Evolutionary conservation across 2,329 filamentous ascomycete species (phyloP), one percentile per base, ranked within the genome.

Genomic region (Talaromyces islandicus): DNA sequence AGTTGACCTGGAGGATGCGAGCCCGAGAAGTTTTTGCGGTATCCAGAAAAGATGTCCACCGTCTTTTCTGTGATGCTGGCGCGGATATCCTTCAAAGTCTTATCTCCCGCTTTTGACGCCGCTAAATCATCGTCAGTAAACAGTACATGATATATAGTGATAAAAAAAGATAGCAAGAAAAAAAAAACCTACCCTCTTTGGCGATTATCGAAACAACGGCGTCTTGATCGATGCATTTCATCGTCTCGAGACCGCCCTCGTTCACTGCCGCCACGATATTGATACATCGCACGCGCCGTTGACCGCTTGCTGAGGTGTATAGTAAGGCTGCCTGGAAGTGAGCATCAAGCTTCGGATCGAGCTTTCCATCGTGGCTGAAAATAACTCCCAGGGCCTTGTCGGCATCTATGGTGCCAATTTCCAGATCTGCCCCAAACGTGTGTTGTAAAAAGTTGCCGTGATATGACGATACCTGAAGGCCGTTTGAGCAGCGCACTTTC

Each of bases 401-500:
- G 21, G 91, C 88, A 72, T 97, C 94, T 56, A 97, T 87, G 56
- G 90, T 85, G 29, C 94, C 94, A 68, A 99, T 90, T 72, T 99
- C 92, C 51, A 99, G 84, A 75, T 99, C 94, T 3, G 92, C 92
- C 11, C 92, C 92, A 70, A 96, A 96, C 0, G 90, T 94, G 76
- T 97, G 92, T 71, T 99, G 94, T 56, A 95, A 85, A 71, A 97
- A 99, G 77, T 96, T 96, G 66, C 94, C 94, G 69, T 96, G 91
- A 71, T 99, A 99, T n/a, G 86, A 85, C 17, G 91, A 87, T 17
- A 99, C 89, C 72, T 99, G 94, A 57, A 99, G 81, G 19, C 94
- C 94, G 68, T 96, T 99, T 19, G 92, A 97, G 78, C 94, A 99
- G 63, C 94, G 89, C 60, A 99, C 93, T 80, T 99, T 99, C 91